Evolutionary conservation across 768 basidiomycete genomes (phyloP), one percentile per base, ranked within the genome.

Genomic region (Russula sp.): DNA sequence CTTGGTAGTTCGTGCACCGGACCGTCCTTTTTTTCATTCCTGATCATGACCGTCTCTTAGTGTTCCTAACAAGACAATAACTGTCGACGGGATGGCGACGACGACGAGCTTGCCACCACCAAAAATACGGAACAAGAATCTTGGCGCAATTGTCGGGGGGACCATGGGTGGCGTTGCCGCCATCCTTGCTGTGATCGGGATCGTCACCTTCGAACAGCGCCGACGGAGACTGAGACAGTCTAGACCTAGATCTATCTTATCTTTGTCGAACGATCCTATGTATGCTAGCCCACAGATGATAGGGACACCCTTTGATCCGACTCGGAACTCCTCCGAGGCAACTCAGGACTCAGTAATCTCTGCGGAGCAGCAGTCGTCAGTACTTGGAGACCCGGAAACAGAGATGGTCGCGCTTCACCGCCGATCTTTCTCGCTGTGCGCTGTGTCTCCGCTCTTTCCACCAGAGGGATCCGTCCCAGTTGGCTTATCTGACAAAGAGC

Each of bases 1-100:
- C 71, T 24, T 51, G 68, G n/a, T 66, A 44, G 71, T 71, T 34
- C 54, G 71, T 62, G 14, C 42, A 40, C 18, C 2, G 44, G 30
- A 22, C 1, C 42, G 24, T 52, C n/a, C 22, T 24, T 32, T n/a
- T n/a, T 38, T 20, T 30, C 6, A 28, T 32, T 7, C 1, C 36
- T 61, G 26, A 61, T 11, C 8, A n/a, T 3, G 8, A 50, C 18
- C 4, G 26, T 14, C 11, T 42, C 22, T 7, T 49, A 65, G 64
- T 14, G 50, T 5, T 8, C 51, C 57, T 36, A 32, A n/a, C n/a
- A n/a, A 14, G 13, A n/a, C 36, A 11, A 66, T 66, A 54, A 24
- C 8, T 3, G 42, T 20, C 7, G 50, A 42, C 30, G n/a, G 22
- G 11, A 2, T 13, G 36, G 4, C 36, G 36, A 14, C 32, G 34